Conservation (phyloP, 148 eudicot species). For the Arbutus unedo region DNA sequence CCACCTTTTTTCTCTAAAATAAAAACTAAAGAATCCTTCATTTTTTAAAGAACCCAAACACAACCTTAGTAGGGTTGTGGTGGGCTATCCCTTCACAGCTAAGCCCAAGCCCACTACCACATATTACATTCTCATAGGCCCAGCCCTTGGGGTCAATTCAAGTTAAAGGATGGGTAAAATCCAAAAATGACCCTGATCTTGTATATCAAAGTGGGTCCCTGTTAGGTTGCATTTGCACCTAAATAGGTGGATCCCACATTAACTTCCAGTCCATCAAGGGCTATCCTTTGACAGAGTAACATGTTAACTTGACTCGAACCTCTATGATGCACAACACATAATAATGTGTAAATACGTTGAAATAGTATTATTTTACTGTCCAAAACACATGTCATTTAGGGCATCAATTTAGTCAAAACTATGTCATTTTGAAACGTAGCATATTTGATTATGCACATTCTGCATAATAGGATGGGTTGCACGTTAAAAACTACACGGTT, state of each 20-base stretch:
- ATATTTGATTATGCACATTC: no score
- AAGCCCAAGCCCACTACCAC: background rate
- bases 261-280: background rate
- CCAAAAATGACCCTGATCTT: conserved; percentile 15
- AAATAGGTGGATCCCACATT: conserved; percentile 7
- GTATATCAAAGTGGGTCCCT: conserved; percentile 22
- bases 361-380: no score
- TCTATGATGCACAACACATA: no score
- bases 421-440: no score
- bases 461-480: no score
- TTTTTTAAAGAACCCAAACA: background rate
- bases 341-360: no score
- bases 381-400: no score
- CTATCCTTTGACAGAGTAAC: conserved; percentile 11
- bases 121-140: background rate
- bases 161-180: conserved; percentile 9
- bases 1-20: no score
- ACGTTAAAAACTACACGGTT: no score
- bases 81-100: conserved; percentile 11
- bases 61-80: background rate
- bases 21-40: background rate
- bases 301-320: no score
- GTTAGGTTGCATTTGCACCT: background rate
- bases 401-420: no score
- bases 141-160: background rate